Evolutionary conservation across 345 rosid genomes (phyloP), one percentile per base, ranked within the genome.

Genomic region (Toxicodendron radicans): DNA sequence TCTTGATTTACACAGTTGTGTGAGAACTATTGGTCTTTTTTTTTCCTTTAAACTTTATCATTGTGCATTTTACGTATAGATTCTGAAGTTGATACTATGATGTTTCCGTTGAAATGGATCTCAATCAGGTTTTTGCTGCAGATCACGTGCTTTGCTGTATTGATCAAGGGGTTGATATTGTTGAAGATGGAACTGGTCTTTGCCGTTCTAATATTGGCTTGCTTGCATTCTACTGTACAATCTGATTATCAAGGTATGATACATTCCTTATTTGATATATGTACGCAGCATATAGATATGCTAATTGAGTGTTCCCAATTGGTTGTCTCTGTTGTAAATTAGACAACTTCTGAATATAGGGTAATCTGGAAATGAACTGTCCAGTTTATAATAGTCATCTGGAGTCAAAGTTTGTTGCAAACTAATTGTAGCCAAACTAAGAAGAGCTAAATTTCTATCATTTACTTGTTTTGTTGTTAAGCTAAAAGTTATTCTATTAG

Each of bases 221-320:
- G 78, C 75, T 85, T 91, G 76, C 83, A 71, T 63, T 75, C 92
- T 20, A 74, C 78, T 73, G 93, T 78, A 23, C 72, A 76, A 21
- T 87, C 94, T 43, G 92, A 95, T 85, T 77, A 52, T 23, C 99
- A 95, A 95, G 99, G 99, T 95, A 85, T 14, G 10, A 33, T 58
- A 32, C 27, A 71, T 43, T 73, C 56, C 38, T 21, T 62, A 64
- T 45, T 46, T 72, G 27, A 24, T 74, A 35, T 18, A 35, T 70
- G 23, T 43, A 1, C 33, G 51, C 63, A 21, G 68, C 65, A 35
- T 72, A 43, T 10, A 58, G 35, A 23, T 57, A 57, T 59, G 30
- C 30, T 10, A 12, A 32, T 46, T 74, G 33, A 35, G 17, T 14
- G 17, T 65, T 35, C 41, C 70, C 21, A 21, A 41, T 38, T n/a